A percentile compares a stretch with the other conserved stretches of the same genome.
These are phyloP conservation scores for Dactylellina leptospora DNA, from an alignment of 2,329 filamentous ascomycete genomes.

Conservation along the genomic window DNA sequence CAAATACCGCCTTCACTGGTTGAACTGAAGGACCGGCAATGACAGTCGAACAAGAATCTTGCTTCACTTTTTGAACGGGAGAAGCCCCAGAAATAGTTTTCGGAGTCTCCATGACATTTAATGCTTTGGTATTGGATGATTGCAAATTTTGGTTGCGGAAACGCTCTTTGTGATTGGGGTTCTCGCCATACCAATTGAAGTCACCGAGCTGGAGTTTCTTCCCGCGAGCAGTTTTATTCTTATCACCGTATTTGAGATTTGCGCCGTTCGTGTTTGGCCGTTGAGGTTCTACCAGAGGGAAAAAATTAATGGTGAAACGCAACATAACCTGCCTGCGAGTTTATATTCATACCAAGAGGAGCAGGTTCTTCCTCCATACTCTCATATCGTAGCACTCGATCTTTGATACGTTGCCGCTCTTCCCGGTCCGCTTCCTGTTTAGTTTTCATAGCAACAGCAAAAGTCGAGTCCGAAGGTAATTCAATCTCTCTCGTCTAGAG, in stretches of 20 bases:
- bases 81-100: neutral
- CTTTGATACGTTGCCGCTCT: slow-evolving; percentile 98
- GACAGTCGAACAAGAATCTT: too few relatives aligned
- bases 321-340: slow-evolving; percentile 43
- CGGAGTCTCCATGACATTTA: neutral
- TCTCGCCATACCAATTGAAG: slow-evolving; percentile 47
- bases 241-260: slow-evolving; percentile 49
- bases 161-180: slow-evolving; percentile 9
- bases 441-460: slow-evolving; percentile 93
- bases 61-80: too few relatives aligned
- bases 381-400: slow-evolving; percentile 94
- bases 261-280: slow-evolving; percentile 38
- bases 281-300: slow-evolving; percentile 28
- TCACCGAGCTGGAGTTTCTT: slow-evolving; percentile 50
- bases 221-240: slow-evolving; percentile 34
- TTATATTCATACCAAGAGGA: slow-evolving; percentile 22
- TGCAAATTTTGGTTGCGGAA: neutral
- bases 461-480: slow-evolving; percentile 79
- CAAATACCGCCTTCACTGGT: slow-evolving; percentile 34
- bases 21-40: slow-evolving; percentile 32
- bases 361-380: slow-evolving; percentile 70
- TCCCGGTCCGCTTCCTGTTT: slow-evolving; percentile 95
- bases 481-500: slow-evolving; percentile 57
- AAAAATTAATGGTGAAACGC: neutral
- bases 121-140: neutral